Evolutionary conservation across 805 yeast genomes (phyloP).

Genomic region (Candida pseudofarinosa): DNA sequence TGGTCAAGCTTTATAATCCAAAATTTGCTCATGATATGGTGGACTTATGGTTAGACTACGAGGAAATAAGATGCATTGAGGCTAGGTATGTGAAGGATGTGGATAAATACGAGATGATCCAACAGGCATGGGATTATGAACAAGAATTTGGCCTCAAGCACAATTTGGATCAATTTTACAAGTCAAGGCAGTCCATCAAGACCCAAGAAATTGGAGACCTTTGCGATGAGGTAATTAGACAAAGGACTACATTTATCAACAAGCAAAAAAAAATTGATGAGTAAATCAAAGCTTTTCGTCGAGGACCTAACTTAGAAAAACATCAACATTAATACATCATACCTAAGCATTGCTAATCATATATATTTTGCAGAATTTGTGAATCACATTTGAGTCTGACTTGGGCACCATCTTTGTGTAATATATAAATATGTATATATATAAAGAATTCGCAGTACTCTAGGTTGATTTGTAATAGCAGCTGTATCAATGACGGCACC

Average conservation of each 20-base stretch:
- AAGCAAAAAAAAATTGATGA: neutral
- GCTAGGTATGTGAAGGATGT: conserved; percentile 91
- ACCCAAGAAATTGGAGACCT: conserved; percentile 66
- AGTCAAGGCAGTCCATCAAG: conserved; percentile 58
- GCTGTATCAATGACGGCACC: neutral
- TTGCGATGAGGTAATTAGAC: conserved; percentile 47
- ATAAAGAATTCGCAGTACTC: no score
- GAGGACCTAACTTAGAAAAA: no score
- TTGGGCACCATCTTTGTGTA: no score
- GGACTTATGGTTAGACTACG: conserved; percentile 85
- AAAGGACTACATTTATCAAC: conserved; percentile 15
- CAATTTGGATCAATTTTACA: conserved; percentile 66
- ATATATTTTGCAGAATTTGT: no score
- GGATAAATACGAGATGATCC: conserved; percentile 84
- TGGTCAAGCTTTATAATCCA: conserved; percentile 63
- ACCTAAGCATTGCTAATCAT: no score
- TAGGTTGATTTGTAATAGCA: neutral
- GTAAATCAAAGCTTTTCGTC: no score
- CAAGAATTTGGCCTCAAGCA: conserved; percentile 52
- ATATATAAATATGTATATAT: no score
- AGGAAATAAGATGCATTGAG: conserved; percentile 73
- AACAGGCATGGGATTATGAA: conserved; percentile 84
- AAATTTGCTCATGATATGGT: conserved; percentile 59
- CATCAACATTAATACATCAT: no score
- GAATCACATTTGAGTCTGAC: no score